phyloP scores from a whole-genome alignment of 2,329 filamentous ascomycete species.

The Exophiala sp. region DNA sequence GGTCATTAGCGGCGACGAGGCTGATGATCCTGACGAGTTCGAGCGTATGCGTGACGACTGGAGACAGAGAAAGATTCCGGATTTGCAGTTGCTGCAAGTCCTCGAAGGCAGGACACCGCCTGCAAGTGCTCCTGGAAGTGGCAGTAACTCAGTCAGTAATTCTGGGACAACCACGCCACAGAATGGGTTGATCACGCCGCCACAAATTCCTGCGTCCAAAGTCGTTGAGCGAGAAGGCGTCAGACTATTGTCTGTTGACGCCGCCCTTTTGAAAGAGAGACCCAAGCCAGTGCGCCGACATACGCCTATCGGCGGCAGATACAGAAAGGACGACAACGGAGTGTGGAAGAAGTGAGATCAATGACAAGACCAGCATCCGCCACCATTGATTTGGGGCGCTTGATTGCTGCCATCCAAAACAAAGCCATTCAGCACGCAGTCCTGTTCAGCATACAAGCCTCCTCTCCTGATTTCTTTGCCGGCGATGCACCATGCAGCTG shows the following conservation, averaged over 20 bases:
- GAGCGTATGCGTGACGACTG: slow-evolving; percentile 20
- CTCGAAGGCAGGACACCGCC: slow-evolving; percentile 11
- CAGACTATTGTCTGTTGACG: background rate
- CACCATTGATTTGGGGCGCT: no score
- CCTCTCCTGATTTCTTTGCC: no score
- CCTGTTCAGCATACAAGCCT: no score
- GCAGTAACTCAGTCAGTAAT: background rate
- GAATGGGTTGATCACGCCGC: background rate
- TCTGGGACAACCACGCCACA: slow-evolving; percentile 12
- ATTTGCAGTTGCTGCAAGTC: slow-evolving; percentile 12
- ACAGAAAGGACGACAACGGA: slow-evolving; percentile 19
- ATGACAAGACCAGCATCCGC: background rate
- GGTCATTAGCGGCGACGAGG: slow-evolving; percentile 25
- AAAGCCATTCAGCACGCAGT: no score
- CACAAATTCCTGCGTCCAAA: background rate
- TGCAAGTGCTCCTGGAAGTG: background rate
- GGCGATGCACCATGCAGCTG: no score
- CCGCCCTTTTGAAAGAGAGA: background rate
- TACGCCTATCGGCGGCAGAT: slow-evolving; percentile 19
- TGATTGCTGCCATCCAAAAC: no score
- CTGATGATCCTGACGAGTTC: slow-evolving; percentile 24
- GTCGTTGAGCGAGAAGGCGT: slow-evolving; percentile 6
- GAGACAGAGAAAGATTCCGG: slow-evolving; percentile 11
- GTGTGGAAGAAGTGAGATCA: slow-evolving; percentile 22
- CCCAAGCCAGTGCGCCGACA: slow-evolving; percentile 7